These are phyloP conservation scores for Drosera spatulata DNA, from an alignment of 179 eudicot species.

Conservation along the genomic window DNA sequence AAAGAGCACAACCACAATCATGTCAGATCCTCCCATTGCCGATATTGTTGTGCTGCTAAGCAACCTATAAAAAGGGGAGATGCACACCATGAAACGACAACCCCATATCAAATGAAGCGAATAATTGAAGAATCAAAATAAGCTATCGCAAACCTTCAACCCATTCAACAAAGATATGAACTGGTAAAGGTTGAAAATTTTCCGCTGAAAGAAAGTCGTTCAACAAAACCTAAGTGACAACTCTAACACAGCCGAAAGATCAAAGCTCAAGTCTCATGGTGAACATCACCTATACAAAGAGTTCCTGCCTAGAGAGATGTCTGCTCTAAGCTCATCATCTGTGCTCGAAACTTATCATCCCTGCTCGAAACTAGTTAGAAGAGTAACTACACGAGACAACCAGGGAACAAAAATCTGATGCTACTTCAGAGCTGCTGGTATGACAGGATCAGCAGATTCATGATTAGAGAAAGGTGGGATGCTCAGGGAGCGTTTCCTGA, in stretches of 20 bases:
- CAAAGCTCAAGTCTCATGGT: not conserved
- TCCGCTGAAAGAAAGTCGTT: no score
- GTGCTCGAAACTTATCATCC: not conserved
- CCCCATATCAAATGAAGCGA: no score
- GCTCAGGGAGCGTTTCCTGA: conserved; percentile 58
- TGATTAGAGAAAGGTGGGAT: conserved; percentile 42
- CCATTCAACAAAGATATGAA: no score
- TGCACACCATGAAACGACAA: no score
- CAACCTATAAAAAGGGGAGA: no score
- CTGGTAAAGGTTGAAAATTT: no score
- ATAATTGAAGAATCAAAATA: no score
- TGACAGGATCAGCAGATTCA: conserved; percentile 15
- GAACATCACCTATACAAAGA: not conserved
- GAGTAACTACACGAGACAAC: not conserved
- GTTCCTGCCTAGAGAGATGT: not conserved
- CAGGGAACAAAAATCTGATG: conserved; percentile 9
- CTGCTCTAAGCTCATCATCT: not conserved
- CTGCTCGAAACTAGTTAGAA: not conserved
- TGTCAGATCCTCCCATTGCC: no score
- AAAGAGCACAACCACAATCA: no score
- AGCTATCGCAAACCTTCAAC: no score
- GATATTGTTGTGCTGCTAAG: no score
- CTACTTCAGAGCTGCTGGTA: conserved; percentile 5
- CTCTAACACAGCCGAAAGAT: not conserved
- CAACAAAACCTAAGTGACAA: not conserved